A percentile compares a stretch with the other conserved stretches of the same genome.
Conservation (phyloP, 2,329 filamentous ascomycete genomes). For the Blumeria graminis region DNA sequence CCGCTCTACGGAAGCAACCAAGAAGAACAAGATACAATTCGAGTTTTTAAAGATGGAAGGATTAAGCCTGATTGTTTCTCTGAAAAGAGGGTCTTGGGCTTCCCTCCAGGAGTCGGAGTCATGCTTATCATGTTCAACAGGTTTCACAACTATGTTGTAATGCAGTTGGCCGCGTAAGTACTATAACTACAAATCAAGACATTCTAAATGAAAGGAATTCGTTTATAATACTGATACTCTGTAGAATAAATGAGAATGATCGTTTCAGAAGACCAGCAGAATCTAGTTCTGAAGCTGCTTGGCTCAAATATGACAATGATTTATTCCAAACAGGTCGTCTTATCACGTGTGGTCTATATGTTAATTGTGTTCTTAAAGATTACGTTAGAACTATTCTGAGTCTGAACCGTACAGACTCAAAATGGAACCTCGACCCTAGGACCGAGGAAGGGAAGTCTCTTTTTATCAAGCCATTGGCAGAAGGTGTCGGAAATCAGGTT, state of each 20-base stretch:
- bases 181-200: background rate
- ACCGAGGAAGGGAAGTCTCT: constrained; percentile 32
- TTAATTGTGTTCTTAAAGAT: constrained; percentile 55
- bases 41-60: constrained; percentile 43
- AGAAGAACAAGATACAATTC: constrained; percentile 23
- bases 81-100: constrained; percentile 43
- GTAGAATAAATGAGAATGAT: constrained; percentile 59
- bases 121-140: constrained; percentile 55
- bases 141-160: constrained; percentile 57
- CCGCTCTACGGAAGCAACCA: constrained; percentile 46
- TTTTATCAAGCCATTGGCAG: constrained; percentile 30
- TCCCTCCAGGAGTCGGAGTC: constrained; percentile 48
- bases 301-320: constrained; percentile 51
- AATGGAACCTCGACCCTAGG: constrained; percentile 51
- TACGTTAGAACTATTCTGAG: constrained; percentile 44
- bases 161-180: constrained; percentile 37
- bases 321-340: constrained; percentile 57
- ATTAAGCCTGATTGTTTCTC: constrained; percentile 52
- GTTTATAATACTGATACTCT: constrained; percentile 1
- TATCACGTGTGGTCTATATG: constrained; percentile 51
- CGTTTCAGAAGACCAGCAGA: constrained; percentile 44
- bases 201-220: background rate
- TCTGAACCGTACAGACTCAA: constrained; percentile 12
- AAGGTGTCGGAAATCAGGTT: constrained; percentile 59
- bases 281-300: constrained; percentile 21